These are phyloP conservation scores for Clonostachys chloroleuca DNA, from an alignment of 2,329 filamentous ascomycete genomes.

Conservation along the genomic window DNA sequence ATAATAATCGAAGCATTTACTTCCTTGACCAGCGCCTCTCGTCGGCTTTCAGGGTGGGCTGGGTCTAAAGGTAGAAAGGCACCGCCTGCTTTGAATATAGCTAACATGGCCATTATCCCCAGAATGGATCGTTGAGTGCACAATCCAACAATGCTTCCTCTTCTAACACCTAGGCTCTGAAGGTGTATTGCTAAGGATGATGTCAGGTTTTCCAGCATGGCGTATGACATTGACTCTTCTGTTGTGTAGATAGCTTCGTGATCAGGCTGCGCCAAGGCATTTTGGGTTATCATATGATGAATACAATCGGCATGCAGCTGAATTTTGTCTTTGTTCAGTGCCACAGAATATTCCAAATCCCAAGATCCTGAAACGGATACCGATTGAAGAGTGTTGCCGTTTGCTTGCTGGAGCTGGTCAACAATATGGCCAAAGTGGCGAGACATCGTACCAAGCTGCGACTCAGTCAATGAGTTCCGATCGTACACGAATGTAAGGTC, in stretches of 20 bases:
- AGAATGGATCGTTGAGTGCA: slow-evolving; percentile 4
- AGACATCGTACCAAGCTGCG: neutral
- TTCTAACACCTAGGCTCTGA: neutral
- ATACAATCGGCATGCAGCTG: neutral
- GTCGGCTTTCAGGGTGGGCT: slow-evolving; percentile 27
- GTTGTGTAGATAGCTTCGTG: neutral
- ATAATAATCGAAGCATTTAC: neutral
- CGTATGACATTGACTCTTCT: neutral
- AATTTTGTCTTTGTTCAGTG: neutral
- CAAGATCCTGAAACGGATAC: neutral
- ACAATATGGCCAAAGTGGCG: slow-evolving; percentile 3
- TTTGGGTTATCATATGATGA: neutral
- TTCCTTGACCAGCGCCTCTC: neutral
- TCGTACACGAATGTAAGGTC: neutral
- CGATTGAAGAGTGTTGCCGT: neutral
- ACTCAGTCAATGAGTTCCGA: neutral
- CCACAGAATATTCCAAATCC: neutral
- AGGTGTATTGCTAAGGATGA: neutral
- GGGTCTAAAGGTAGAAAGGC: slow-evolving; percentile 25
- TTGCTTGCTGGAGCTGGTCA: slow-evolving; percentile 1
- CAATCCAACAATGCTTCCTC: neutral
- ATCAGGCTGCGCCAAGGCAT: neutral
- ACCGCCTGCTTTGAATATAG: slow-evolving; percentile 3
- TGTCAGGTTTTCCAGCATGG: neutral
- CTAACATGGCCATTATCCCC: slow-evolving; percentile 1